Evolutionary conservation across 1,284 basidiomycete genomes (phyloP).

Genomic region (Paramarasmius palmivorus): DNA sequence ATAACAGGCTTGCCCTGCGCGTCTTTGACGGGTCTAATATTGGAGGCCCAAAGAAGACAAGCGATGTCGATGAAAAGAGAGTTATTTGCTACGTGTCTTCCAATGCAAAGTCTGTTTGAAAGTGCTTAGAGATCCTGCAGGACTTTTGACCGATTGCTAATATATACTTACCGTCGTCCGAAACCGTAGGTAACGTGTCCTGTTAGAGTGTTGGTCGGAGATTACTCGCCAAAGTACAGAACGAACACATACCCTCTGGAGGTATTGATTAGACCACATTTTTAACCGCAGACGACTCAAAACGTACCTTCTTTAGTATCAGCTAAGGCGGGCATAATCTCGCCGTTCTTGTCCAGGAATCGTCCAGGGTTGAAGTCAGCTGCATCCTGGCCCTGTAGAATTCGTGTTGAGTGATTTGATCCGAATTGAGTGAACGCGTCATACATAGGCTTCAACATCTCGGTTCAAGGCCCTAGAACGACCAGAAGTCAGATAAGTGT

Average conservation of each 20-base stretch:
- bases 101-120: not conserved
- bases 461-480: not conserved
- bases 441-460: no score
- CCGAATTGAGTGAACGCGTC: constrained; percentile 17
- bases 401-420: constrained; percentile 25
- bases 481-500: not conserved
- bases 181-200: constrained; percentile 26
- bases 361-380: constrained; percentile 28
- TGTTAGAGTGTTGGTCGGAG: no score
- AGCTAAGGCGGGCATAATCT: no score
- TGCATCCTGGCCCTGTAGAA: constrained; percentile 17
- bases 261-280: not conserved
- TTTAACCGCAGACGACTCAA: constrained; percentile 1
- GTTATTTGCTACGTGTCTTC: not conserved
- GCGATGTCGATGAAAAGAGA: constrained; percentile 3
- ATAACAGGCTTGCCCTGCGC: not conserved
- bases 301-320: no score
- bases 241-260: no score
- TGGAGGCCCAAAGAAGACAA: constrained; percentile 2
- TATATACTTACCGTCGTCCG: constrained; percentile 23
- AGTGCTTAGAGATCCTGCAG: not conserved
- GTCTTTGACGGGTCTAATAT: not conserved
- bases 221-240: no score
- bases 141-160: no score
- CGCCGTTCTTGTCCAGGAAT: constrained; percentile 21